A percentile compares a stretch with the other conserved stretches of the same genome.
Evolutionary conservation across 371 early-diverging fungal species (phyloP).

Genomic region (Mucor irregularis): DNA sequence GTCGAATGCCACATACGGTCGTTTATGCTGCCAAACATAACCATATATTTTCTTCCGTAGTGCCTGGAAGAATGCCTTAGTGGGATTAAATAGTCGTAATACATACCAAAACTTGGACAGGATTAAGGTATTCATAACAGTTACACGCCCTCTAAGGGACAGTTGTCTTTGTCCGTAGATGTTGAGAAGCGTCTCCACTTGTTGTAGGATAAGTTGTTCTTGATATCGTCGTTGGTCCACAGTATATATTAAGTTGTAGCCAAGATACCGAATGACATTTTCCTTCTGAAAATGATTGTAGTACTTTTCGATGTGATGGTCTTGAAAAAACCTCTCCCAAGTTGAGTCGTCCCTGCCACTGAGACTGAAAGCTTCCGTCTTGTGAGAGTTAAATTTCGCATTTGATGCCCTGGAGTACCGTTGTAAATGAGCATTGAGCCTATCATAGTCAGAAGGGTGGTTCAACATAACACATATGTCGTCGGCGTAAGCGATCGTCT

Average conservation of each 20-base stretch:
- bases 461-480: too few species aligned
- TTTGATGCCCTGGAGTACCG: not conserved
- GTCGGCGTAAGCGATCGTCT: too few species aligned
- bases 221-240: not conserved
- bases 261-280: conserved; percentile 6
- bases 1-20: not conserved
- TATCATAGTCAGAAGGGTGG: conserved; percentile 4
- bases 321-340: not conserved
- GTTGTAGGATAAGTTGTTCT: not conserved
- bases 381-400: not conserved
- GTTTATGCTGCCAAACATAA: not conserved
- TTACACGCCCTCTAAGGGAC: not conserved
- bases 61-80: not conserved
- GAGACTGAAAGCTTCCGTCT: not conserved
- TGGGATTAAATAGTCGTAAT: not conserved
- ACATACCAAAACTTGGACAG: not conserved
- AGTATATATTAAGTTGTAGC: not conserved
- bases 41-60: not conserved
- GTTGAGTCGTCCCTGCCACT: not conserved
- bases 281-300: not conserved
- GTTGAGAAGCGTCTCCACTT: too few species aligned
- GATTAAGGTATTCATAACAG: not conserved
- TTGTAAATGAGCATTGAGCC: not conserved
- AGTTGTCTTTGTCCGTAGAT: not conserved
- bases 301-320: not conserved